A percentile compares a stretch with the other conserved stretches of the same genome.
Conservation (phyloP, 495 filamentous ascomycete genomes). For the Xylaria bambusicola region DNA sequence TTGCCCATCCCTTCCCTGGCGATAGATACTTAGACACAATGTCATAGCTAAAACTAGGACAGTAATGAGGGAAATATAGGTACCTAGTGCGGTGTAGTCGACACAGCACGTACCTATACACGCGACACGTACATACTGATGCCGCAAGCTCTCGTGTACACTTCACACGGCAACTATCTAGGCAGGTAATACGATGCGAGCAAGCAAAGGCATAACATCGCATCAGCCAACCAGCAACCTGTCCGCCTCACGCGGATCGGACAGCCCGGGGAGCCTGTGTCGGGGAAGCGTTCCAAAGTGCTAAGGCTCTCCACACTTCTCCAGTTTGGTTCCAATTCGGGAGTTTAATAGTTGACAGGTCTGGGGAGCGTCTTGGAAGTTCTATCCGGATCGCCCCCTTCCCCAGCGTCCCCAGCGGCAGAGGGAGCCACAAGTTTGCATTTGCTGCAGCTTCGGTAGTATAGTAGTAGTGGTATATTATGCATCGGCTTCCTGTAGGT, state of each 20-base stretch:
- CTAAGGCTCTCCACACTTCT: conserved; percentile 10
- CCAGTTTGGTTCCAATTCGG: not conserved
- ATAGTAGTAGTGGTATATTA: too few relatives aligned
- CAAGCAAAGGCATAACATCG: not conserved
- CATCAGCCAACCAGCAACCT: not conserved
- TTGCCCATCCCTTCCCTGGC: not conserved
- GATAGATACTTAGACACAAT: not conserved
- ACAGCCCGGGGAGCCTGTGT: conserved; percentile 1
- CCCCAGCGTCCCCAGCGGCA: not conserved
- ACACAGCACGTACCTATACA: too few relatives aligned
- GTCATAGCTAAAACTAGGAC: not conserved
- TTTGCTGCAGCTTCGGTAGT: not conserved
- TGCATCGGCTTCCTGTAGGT: not conserved
- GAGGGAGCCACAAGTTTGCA: not conserved
- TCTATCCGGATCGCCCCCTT: conserved; percentile 6
- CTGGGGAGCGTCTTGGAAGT: not conserved
- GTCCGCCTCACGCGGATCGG: conserved; percentile 8
- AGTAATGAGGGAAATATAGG: not conserved
- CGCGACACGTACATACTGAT: too few relatives aligned
- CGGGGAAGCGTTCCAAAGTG: conserved; percentile 8
- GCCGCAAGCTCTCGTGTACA: too few relatives aligned
- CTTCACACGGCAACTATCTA: not conserved
- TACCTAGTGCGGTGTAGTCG: too few relatives aligned
- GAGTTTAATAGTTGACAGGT: not conserved
- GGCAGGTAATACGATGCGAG: not conserved